Evolutionary conservation across 345 rosid genomes (phyloP), one percentile per base, ranked within the genome.

Genomic region (Rubroshorea leprosula): DNA sequence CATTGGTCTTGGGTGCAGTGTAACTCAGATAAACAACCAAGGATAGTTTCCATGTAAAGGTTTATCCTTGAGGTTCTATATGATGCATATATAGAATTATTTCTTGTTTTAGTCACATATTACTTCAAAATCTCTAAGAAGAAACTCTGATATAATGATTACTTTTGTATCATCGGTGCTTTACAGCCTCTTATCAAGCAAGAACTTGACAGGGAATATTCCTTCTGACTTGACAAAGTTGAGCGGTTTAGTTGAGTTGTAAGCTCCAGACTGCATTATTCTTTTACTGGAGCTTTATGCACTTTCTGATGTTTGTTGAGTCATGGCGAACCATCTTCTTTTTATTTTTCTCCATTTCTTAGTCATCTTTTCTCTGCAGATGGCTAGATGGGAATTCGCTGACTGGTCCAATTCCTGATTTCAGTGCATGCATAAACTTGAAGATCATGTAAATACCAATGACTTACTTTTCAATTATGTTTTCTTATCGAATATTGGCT

Each of bases 141-240:
- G n/a, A n/a, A n/a, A n/a, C n/a, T n/a, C n/a, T n/a, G n/a, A n/a
- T n/a, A n/a, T n/a, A n/a, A n/a, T n/a, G n/a, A n/a, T n/a, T n/a
- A n/a, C n/a, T 63, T 53, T 29, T 29, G 4, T 29, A 15, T 47
- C 23, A 57, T 21, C 48, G 65, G 38, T 58, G 25, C 38, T 69
- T 69, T 58, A 60, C 83, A 89, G 99, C 52, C 67, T 70, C 49
- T 80, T 93, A 58, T 87, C 99, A 46, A 72, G 68, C 63, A 83
- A 74, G 81, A 93, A 89, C 76, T 63, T 93, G 80, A 89, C 90
- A n/a, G n/a, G n/a, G n/a, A n/a, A n/a, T n/a, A n/a, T n/a, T n/a
- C n/a, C n/a, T n/a, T n/a, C n/a, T n/a, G 0, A 73, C 62, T 64
- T 94, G 73, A 69, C 76, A 60, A 85, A 81, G 66, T 73, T 94